These are phyloP conservation scores for Colletotrichum tanaceti DNA, from an alignment of 2,329 filamentous ascomycete genomes.

Conservation along the genomic window DNA sequence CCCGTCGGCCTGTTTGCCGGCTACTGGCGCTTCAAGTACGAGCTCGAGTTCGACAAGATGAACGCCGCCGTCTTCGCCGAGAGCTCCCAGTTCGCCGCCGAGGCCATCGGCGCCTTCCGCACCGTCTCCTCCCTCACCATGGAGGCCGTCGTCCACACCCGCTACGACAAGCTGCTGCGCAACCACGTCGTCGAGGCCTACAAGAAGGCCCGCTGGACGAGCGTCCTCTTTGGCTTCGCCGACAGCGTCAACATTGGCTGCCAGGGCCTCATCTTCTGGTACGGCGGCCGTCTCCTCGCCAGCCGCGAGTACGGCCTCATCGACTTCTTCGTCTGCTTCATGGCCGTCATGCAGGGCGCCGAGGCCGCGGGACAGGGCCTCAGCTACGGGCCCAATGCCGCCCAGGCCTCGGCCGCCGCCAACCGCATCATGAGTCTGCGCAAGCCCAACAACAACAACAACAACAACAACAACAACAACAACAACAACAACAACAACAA, in stretches of 20 bases:
- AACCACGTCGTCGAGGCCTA: slow-evolving; percentile 70
- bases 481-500: too few relatives aligned
- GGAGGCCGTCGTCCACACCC: slow-evolving; percentile 71
- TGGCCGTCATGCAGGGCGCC: slow-evolving; percentile 74
- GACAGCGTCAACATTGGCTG: slow-evolving; percentile 74
- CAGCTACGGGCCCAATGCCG: slow-evolving; percentile 73
- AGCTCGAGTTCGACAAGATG: slow-evolving; percentile 74
- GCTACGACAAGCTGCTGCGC: slow-evolving; percentile 70
- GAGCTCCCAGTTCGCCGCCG: slow-evolving; percentile 79
- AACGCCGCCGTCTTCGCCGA: slow-evolving; percentile 75
- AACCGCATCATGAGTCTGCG: slow-evolving; percentile 70
- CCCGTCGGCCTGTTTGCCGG: slow-evolving; percentile 61
- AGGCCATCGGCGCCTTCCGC: slow-evolving; percentile 78
- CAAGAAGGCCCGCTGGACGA: slow-evolving; percentile 70
- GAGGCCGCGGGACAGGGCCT: slow-evolving; percentile 76
- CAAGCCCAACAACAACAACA: too few relatives aligned
- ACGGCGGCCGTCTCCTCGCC: slow-evolving; percentile 70
- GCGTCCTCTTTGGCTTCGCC: slow-evolving; percentile 74
- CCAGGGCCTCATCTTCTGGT: slow-evolving; percentile 74
- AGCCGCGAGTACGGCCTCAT: slow-evolving; percentile 59
- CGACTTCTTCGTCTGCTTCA: slow-evolving; percentile 69
- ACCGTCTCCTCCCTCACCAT: slow-evolving; percentile 79
- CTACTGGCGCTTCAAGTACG: slow-evolving; percentile 66
- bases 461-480: too few relatives aligned
- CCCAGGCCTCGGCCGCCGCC: slow-evolving; percentile 68